Evolutionary conservation across 1,139 yeast species (phyloP).

Genomic region (Suhomyces anneliseae): DNA sequence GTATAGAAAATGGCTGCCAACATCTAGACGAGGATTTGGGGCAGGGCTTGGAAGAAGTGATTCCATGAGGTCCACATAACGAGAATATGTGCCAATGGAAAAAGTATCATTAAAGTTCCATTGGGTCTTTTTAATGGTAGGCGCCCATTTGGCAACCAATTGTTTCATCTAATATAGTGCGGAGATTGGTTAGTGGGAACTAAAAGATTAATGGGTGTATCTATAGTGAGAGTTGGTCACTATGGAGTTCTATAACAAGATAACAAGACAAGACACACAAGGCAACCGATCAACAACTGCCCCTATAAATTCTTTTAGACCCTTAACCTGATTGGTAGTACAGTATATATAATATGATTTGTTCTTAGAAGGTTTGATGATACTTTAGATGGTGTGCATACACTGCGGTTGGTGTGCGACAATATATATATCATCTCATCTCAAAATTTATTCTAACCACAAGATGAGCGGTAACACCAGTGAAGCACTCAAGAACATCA

Average conservation of each 20-base stretch:
- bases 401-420: not conserved
- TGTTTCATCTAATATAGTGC: not conserved
- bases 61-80: constrained; percentile 19
- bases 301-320: too few species aligned
- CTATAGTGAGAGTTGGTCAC: too few species aligned
- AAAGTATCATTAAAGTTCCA: constrained; percentile 22
- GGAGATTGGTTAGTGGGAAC: too few species aligned
- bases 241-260: too few species aligned
- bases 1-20: constrained; percentile 68
- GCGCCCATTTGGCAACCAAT: constrained; percentile 18
- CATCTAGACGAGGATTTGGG: constrained; percentile 23
- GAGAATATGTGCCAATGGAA: constrained; percentile 19
- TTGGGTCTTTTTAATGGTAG: constrained; percentile 14
- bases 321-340: too few species aligned
- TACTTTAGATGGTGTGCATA: not conserved
- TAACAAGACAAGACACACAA: too few species aligned
- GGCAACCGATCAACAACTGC: too few species aligned
- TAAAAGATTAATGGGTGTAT: too few species aligned
- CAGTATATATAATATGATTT: too few species aligned
- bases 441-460: not conserved
- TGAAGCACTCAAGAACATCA: constrained; percentile 49
- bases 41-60: constrained; percentile 14
- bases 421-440: constrained; percentile 3
- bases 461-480: constrained; percentile 22
- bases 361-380: not conserved